Conservation (phyloP, 768 basidiomycete genomes). For the Rhodotorula diobovata region DNA sequence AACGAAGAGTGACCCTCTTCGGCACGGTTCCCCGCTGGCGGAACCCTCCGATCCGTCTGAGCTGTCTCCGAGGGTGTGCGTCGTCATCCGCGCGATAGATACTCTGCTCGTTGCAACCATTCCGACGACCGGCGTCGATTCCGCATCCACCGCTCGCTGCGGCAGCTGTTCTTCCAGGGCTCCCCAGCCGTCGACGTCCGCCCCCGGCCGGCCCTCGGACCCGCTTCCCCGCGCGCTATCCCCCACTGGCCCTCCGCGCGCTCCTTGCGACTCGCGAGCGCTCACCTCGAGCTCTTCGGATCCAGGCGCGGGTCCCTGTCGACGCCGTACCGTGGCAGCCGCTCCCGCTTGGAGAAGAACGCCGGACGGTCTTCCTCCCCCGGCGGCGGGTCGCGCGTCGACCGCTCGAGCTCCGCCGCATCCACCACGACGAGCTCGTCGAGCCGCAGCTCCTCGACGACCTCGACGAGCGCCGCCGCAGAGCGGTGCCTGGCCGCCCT, state of each 20-base stretch:
- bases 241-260: background rate
- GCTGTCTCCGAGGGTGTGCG: too few relatives aligned
- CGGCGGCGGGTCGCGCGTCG: background rate
- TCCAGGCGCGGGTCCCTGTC: background rate
- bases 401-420: background rate
- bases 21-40: too few relatives aligned
- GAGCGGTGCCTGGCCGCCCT: background rate
- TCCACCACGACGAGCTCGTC: background rate
- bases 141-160: too few relatives aligned
- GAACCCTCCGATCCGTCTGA: too few relatives aligned
- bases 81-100: too few relatives aligned
- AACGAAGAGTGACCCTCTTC: too few relatives aligned
- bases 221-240: background rate
- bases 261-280: background rate
- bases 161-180: too few relatives aligned
- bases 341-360: slow-evolving; percentile 5
- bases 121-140: too few relatives aligned
- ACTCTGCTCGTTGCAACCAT: too few relatives aligned
- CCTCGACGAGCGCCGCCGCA: background rate
- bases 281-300: background rate
- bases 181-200: too few relatives aligned
- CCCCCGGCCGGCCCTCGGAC: background rate
- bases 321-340: slow-evolving; percentile 5
- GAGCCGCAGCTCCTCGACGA: background rate
- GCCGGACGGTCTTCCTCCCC: slow-evolving; percentile 22